Conservation (phyloP, 2,329 filamentous ascomycete genomes). For the Beauveria pseudobassiana region DNA sequence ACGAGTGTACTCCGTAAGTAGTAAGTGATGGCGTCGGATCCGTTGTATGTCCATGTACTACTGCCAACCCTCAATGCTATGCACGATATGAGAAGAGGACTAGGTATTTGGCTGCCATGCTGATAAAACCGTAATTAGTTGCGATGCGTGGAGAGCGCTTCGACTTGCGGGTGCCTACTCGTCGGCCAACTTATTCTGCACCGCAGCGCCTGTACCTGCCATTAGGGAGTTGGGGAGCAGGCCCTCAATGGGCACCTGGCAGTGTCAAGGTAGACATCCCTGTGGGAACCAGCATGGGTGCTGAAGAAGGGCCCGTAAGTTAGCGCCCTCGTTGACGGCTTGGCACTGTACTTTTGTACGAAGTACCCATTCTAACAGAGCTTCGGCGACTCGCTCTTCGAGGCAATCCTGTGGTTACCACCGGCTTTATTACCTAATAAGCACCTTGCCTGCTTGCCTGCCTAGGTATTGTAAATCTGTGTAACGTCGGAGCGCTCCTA, state of each 20-base stretch:
- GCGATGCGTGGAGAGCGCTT: background rate
- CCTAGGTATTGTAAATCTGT: too few species aligned
- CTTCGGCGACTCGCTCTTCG: background rate
- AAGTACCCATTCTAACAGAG: background rate
- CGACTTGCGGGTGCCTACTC: background rate
- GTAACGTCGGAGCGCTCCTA: too few species aligned
- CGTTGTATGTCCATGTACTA: too few species aligned
- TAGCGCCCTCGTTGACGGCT: background rate
- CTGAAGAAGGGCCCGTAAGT: background rate
- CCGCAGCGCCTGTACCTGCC: background rate
- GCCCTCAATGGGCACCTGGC: background rate
- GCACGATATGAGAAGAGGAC: too few species aligned
- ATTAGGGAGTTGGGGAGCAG: background rate
- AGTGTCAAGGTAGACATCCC: background rate
- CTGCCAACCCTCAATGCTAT: too few species aligned
- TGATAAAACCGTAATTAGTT: background rate
- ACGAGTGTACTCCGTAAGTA: too few species aligned
- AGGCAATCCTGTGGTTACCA: background rate
- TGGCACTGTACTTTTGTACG: background rate
- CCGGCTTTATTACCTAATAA: background rate
- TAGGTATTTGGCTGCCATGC: background rate
- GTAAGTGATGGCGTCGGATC: too few species aligned
- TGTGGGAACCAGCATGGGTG: background rate
- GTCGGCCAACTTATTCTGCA: background rate
- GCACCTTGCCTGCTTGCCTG: too few species aligned